phyloP scores from a whole-genome alignment of 208 protist species.

The Leptomonas seymouri region DNA sequence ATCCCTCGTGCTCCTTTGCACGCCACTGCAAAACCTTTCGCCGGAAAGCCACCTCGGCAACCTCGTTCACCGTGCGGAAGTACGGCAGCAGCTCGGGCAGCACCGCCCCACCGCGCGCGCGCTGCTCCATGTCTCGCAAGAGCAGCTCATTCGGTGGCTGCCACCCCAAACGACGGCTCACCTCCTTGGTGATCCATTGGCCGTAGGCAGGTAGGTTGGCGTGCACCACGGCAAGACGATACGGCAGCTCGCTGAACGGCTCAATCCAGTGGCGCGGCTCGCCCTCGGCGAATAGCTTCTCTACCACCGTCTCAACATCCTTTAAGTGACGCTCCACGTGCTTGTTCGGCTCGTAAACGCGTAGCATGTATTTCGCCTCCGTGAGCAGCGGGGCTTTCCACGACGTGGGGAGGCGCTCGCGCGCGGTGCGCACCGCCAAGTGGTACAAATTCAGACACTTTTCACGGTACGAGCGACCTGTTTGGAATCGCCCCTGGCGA shows the following conservation, averaged over 20 bases:
- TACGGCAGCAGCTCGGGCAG: slow-evolving; percentile 69
- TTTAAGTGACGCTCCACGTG: slow-evolving; percentile 62
- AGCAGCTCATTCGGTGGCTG: slow-evolving; percentile 70
- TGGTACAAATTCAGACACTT: slow-evolving; percentile 88
- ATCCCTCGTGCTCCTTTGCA: slow-evolving; percentile 70
- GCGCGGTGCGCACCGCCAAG: slow-evolving; percentile 76
- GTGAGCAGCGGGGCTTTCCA: slow-evolving; percentile 87
- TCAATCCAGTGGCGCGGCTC: slow-evolving; percentile 88
- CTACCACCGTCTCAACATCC: slow-evolving; percentile 77
- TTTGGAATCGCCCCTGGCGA: slow-evolving; percentile 80
- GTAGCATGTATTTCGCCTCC: slow-evolving; percentile 82
- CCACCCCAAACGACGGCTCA: slow-evolving; percentile 39
- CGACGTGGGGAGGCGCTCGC: slow-evolving; percentile 78
- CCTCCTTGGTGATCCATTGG: slow-evolving; percentile 74
- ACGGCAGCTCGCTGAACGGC: slow-evolving; percentile 75
- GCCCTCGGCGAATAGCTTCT: slow-evolving; percentile 65
- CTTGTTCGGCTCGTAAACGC: slow-evolving; percentile 65
- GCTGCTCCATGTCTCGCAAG: slow-evolving; percentile 71
- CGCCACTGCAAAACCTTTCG: slow-evolving; percentile 80
- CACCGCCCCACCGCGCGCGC: slow-evolving; percentile 51
- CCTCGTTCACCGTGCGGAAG: slow-evolving; percentile 61
- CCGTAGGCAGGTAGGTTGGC: slow-evolving; percentile 78
- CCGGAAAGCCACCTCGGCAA: slow-evolving; percentile 72
- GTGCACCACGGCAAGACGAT: slow-evolving; percentile 80
- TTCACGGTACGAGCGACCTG: slow-evolving; percentile 61